Percentiles rank a stretch among this genome's conserved stretches.
Conservation (phyloP, 139 green algal species). For the Chlamydomonas incerta region DNA sequence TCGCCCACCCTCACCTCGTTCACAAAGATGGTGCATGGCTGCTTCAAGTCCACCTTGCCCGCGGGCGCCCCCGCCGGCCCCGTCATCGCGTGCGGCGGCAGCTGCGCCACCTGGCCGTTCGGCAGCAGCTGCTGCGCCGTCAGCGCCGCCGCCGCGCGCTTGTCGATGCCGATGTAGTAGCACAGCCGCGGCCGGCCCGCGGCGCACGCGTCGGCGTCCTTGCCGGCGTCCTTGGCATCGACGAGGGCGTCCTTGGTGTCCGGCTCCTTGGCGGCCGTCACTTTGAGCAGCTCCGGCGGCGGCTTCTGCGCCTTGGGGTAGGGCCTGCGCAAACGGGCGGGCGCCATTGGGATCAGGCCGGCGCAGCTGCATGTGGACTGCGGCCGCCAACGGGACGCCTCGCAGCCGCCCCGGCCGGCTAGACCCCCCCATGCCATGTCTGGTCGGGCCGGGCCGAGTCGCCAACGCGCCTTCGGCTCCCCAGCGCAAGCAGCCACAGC, state of each 20-base stretch:
- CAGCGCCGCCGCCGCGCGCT: slow-evolving; percentile 21
- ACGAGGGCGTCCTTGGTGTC: neutral
- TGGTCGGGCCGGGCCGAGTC: too few species aligned
- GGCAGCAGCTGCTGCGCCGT: slow-evolving; percentile 82
- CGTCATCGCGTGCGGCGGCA: slow-evolving; percentile 41
- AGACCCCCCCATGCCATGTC: too few species aligned
- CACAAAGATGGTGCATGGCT: slow-evolving; percentile 23
- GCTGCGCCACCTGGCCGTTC: slow-evolving; percentile 45
- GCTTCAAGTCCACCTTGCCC: slow-evolving; percentile 33
- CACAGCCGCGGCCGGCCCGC: slow-evolving; percentile 7
- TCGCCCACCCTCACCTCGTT: slow-evolving; percentile 18
- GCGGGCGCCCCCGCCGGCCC: neutral
- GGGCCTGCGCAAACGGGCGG: neutral
- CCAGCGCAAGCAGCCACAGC: too few species aligned
- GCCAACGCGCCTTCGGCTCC: too few species aligned
- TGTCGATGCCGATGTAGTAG: slow-evolving; percentile 52
- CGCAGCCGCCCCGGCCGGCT: too few species aligned
- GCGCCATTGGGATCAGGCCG: too few species aligned
- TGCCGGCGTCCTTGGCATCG: neutral
- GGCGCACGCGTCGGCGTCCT: neutral
- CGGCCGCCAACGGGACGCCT: too few species aligned
- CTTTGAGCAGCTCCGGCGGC: neutral
- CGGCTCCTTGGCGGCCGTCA: neutral
- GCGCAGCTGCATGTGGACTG: too few species aligned
- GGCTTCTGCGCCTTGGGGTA: slow-evolving; percentile 17